phyloP scores from a whole-genome alignment of 1,284 basidiomycete species.

The Prillingera fragicola region DNA sequence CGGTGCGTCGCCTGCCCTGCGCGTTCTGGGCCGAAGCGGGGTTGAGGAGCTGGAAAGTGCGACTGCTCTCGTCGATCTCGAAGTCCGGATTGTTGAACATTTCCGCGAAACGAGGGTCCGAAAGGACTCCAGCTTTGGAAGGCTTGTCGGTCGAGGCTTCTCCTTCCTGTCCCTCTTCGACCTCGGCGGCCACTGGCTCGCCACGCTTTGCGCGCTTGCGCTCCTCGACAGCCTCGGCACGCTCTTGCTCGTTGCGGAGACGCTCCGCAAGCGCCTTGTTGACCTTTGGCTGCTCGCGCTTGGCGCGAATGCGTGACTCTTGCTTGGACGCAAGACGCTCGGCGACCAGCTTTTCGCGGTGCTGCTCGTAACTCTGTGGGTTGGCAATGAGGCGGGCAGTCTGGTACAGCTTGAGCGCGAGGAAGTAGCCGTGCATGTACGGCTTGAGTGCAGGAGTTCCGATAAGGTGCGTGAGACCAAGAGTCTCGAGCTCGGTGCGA shows the following conservation, averaged over 20 bases:
- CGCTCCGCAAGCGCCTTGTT: conserved; percentile 90
- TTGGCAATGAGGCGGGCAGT: conserved; percentile 92
- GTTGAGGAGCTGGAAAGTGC: conserved; percentile 87
- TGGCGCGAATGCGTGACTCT: conserved; percentile 81
- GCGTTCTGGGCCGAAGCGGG: conserved; percentile 61
- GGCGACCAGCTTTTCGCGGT: conserved; percentile 78
- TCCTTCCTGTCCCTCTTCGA: conserved; percentile 26
- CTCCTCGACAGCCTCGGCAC: conserved; percentile 59
- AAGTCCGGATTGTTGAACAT: conserved; percentile 94
- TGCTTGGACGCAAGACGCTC: conserved; percentile 90
- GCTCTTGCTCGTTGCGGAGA: conserved; percentile 68
- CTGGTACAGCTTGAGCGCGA: conserved; percentile 91
- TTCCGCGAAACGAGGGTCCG: conserved; percentile 82
- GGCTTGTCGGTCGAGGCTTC: conserved; percentile 43
- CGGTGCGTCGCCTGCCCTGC: conserved; percentile 58
- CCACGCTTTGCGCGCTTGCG: conserved; percentile 54
- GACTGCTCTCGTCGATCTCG: conserved; percentile 77
- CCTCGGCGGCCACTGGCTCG: conserved; percentile 40
- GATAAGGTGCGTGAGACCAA: conserved; percentile 88
- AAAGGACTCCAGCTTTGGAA: conserved; percentile 58
- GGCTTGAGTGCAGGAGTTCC: conserved; percentile 93
- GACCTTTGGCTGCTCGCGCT: conserved; percentile 66
- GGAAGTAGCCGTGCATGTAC: conserved; percentile 99
- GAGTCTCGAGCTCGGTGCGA: conserved; percentile 71
- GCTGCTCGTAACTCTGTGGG: conserved; percentile 90